phyloP scores from a whole-genome alignment of 106 monocot genomes.

The Allium cepa region DNA sequence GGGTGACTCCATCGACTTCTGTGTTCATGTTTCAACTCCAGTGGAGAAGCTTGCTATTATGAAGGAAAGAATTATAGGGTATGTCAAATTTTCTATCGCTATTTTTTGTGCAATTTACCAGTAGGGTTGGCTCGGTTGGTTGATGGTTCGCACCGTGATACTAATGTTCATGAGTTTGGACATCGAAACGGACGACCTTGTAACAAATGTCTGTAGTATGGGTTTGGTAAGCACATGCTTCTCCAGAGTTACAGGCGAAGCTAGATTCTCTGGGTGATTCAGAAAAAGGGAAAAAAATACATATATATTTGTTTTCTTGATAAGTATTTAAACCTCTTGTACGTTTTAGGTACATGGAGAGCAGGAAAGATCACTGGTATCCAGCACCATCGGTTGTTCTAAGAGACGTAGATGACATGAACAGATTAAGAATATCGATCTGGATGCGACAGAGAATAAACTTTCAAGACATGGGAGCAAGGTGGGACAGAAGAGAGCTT shows the following conservation, averaged over 20 bases:
- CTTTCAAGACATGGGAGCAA: conserved; percentile 68
- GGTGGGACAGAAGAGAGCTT: conserved; percentile 55
- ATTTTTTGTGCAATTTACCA: neutral
- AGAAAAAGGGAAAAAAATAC: neutral
- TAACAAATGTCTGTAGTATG: neutral
- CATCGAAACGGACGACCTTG: neutral
- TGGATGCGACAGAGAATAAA: conserved; percentile 75
- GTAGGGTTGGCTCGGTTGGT: neutral
- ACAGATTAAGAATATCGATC: conserved; percentile 60
- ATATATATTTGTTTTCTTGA: neutral
- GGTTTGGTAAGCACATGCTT: neutral
- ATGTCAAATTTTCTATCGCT: conserved; percentile 8
- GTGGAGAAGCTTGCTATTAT: conserved; percentile 67
- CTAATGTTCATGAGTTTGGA: neutral
- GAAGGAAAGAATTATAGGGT: conserved; percentile 71
- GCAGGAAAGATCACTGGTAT: conserved; percentile 74
- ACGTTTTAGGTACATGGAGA: conserved; percentile 51
- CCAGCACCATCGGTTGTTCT: conserved; percentile 42
- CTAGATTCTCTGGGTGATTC: too few species aligned
- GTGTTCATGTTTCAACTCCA: conserved; percentile 74
- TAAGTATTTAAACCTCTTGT: neutral
- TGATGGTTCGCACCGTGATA: neutral
- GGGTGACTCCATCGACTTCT: conserved; percentile 82
- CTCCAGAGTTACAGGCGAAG: too few species aligned
- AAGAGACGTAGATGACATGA: conserved; percentile 76